Percentiles rank a stretch among this genome's conserved stretches.
phyloP scores from a whole-genome alignment of 306 rosid genomes.

The Malus sieversii region DNA sequence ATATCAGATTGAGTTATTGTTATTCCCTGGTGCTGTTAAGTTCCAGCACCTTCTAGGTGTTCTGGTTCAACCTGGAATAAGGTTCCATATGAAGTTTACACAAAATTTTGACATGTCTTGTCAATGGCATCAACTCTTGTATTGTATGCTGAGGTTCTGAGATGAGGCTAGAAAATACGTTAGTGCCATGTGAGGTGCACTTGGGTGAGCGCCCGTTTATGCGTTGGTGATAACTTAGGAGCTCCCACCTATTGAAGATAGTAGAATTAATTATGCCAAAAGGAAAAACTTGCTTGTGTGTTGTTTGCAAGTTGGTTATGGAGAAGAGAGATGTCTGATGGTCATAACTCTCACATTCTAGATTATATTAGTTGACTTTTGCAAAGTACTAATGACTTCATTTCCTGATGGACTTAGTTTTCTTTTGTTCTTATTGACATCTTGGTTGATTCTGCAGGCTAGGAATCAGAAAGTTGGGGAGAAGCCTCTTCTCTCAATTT shows the following conservation, averaged over 20 bases:
- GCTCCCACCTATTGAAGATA: background rate
- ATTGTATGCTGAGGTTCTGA: background rate
- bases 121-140: background rate
- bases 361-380: background rate
- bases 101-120: background rate
- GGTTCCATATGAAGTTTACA: background rate
- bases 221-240: background rate
- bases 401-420: background rate
- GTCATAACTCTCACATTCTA: background rate
- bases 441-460: slow-evolving; percentile 66
- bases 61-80: background rate
- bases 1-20: background rate
- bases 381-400: background rate
- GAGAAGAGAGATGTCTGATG: slow-evolving; percentile 1
- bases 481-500: slow-evolving; percentile 91
- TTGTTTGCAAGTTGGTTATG: background rate
- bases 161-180: background rate
- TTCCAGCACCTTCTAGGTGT: background rate
- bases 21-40: background rate
- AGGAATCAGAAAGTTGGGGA: slow-evolving; percentile 95
- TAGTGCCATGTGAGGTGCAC: background rate
- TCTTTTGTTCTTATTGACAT: slow-evolving; percentile 14
- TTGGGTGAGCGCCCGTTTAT: background rate
- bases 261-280: background rate
- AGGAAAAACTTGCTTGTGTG: background rate